These are phyloP conservation scores for Thalassiosira profunda DNA, from an alignment of 108 stramenopile genomes.

Conservation along the genomic window DNA sequence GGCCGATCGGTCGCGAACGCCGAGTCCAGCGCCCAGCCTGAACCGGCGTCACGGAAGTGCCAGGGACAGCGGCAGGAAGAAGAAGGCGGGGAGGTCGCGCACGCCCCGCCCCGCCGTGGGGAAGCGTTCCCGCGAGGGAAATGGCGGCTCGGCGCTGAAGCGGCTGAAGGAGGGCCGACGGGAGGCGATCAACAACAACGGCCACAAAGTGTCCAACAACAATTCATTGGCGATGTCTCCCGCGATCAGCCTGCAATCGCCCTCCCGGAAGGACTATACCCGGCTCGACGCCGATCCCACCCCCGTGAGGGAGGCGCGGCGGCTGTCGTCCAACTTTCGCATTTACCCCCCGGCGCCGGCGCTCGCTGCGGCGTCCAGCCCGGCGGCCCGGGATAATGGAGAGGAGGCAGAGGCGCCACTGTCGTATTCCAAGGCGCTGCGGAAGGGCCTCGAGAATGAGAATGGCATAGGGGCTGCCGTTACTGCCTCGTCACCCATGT, in stretches of 20 bases:
- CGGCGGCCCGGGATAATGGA: background rate
- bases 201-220: no score
- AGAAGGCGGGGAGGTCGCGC: background rate
- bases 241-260: no score
- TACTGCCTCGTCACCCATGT: background rate
- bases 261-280: background rate
- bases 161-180: no score
- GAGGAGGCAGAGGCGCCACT: background rate
- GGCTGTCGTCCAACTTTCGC: conserved; percentile 1
- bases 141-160: no score
- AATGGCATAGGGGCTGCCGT: background rate
- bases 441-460: background rate
- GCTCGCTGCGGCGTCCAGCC: background rate
- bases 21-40: conserved; percentile 1
- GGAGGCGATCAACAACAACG: no score
- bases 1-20: background rate
- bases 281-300: background rate
- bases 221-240: no score
- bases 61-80: background rate
- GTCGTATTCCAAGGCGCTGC: conserved; percentile 2
- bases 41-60: no score
- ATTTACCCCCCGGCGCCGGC: background rate
- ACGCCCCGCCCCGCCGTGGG: background rate
- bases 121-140: background rate
- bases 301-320: background rate